Base-by-base conservation (phyloP, 1,284 basidiomycete species). In the Salmacisia buchloeana region DNA sequence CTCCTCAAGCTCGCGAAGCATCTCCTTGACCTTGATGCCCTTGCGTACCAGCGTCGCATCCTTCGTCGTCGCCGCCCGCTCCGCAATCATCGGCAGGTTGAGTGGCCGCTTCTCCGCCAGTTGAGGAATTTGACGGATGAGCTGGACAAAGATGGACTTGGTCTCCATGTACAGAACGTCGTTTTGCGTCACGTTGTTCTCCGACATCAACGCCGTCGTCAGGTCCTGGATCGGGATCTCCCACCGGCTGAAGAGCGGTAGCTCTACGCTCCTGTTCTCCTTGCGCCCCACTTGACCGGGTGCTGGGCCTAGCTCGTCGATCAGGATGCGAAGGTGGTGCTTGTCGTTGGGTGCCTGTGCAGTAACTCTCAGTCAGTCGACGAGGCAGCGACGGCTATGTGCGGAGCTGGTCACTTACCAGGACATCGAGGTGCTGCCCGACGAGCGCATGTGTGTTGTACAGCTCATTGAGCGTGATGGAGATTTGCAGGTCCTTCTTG, bases 81-180 rank as follows among this genome's bases (percentile, higher is more conserved):
- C 96, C 2, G 94, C 93, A 66, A 98, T 89, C 15, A 85, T 86
- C n/a, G 88, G 83, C 25, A 99, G 85, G 77, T 94, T 88, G 77
- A 97, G 90, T 0, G 94, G 94, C 41, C 88, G 86, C 79, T 89
- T 89, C 61, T 93, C 90, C 5, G 87, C 85, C 1, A 88, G 84
- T 61, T 89, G 85, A 0, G 94, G 94, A 67, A 98, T 87, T 29
- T 94, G 97, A 70, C 96, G 92, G 61, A 99, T 87, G 54, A 98
- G 86, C 80, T 97, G 92, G 39, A 98, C 96, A 78, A 99, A 94
- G 78, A 97, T 97, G 23, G 94, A 97, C 83, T 99, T 99, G 68
- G 96, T 91, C 81, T 99, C 96, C 92, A 98, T 97, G 83, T 97
- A 99, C 25, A 97, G 86, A 86, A 99, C 94, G 82, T 99, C 96